Evolutionary conservation across 2,329 filamentous ascomycete genomes (phyloP).

Genomic region (Corinectria fuckeliana): DNA sequence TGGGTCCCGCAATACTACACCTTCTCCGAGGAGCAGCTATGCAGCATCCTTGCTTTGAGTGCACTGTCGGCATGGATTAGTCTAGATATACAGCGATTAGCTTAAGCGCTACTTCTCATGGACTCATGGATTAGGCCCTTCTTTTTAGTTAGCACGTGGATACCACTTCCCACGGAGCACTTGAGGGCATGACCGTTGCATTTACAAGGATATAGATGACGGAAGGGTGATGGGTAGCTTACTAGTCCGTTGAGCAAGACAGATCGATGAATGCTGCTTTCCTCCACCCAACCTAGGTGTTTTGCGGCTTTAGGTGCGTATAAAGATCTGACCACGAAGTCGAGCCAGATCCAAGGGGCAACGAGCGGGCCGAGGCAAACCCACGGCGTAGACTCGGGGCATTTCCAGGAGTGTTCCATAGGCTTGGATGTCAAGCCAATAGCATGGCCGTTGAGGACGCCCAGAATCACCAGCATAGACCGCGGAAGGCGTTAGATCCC

Average conservation of each 20-base stretch:
- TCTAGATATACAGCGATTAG: too few species aligned
- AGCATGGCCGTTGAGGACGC: background rate
- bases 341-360: conserved; percentile 11
- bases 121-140: too few species aligned
- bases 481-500: conserved; percentile 6
- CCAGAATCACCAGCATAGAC: background rate
- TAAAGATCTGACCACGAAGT: background rate
- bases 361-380: conserved; percentile 30
- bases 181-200: too few species aligned
- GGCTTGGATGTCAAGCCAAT: conserved; percentile 13
- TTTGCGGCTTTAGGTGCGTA: background rate
- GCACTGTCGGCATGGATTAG: background rate
- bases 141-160: too few species aligned
- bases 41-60: background rate
- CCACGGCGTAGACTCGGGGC: conserved; percentile 19
- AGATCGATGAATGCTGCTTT: too few species aligned
- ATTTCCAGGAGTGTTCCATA: background rate
- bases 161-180: too few species aligned
- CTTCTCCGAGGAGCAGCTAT: background rate
- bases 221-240: background rate
- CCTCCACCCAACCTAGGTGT: too few species aligned
- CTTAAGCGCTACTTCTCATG: too few species aligned
- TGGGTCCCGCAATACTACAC: background rate
- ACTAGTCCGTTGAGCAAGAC: too few species aligned
- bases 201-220: too few species aligned